Percentiles rank a stretch among this genome's conserved stretches.
Evolutionary conservation across 805 yeast genomes (phyloP).

Genomic region (Huiozyma sinensis): DNA sequence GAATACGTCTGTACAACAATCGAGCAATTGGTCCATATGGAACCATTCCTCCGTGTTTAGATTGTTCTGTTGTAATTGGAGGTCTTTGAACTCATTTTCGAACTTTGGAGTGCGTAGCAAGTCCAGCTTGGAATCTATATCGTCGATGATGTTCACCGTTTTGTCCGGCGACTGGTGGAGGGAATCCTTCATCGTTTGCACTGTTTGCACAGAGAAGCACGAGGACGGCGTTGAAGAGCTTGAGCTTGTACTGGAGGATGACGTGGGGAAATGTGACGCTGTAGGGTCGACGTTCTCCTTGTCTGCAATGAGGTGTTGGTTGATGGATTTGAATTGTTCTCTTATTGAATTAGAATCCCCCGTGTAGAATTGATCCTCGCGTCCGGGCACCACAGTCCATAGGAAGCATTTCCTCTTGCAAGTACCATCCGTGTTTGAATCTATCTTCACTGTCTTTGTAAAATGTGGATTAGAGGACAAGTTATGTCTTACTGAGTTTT

Average conservation of each 20-base stretch:
- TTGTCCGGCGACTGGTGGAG: not conserved
- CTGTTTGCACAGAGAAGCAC: not conserved
- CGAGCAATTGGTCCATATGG: too few relatives aligned
- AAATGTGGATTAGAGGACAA: slow-evolving; percentile 89
- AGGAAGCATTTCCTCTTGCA: not conserved
- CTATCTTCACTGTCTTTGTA: slow-evolving; percentile 39
- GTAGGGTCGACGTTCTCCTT: not conserved
- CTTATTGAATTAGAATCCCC: not conserved
- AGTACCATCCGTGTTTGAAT: not conserved
- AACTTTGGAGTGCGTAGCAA: slow-evolving; percentile 7
- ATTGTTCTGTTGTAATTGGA: too few relatives aligned
- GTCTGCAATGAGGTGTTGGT: not conserved
- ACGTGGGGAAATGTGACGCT: not conserved
- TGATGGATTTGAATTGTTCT: not conserved
- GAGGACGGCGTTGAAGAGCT: not conserved
- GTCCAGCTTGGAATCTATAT: slow-evolving; percentile 8
- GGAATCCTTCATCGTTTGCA: not conserved
- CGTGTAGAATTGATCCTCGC: not conserved
- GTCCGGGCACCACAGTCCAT: not conserved
- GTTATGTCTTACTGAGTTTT: slow-evolving; percentile 90
- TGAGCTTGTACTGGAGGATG: not conserved
- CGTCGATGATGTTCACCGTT: slow-evolving; percentile 2
- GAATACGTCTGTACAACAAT: too few relatives aligned
- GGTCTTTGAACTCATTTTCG: not conserved
- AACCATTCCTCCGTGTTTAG: too few relatives aligned